phyloP scores from a whole-genome alignment of 1,139 yeast species.

The Debaryomyces sp. region DNA sequence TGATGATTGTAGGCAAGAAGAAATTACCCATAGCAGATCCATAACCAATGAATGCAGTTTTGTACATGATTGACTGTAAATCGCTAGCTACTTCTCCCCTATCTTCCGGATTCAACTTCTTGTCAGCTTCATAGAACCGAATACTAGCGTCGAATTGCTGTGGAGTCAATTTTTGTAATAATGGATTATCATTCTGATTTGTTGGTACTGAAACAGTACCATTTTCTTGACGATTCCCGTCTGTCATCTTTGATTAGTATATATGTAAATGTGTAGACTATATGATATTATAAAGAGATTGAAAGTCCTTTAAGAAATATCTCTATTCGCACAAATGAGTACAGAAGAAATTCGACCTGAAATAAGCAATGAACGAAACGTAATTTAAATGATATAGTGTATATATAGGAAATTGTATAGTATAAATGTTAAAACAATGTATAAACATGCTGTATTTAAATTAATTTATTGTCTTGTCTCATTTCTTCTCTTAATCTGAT shows the following conservation, averaged over 20 bases:
- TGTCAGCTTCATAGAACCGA: conserved; percentile 48
- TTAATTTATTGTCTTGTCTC: conserved; percentile 67
- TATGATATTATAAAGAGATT: not conserved
- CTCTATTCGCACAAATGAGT: not conserved
- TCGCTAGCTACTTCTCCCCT: conserved; percentile 34
- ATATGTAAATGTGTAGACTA: not conserved
- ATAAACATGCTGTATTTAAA: conserved; percentile 18
- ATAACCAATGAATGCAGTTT: conserved; percentile 31
- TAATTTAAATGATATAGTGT: not conserved
- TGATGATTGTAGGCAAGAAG: conserved; percentile 29
- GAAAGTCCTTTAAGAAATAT: not conserved
- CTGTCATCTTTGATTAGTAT: conserved; percentile 2
- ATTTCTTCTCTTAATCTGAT: conserved; percentile 61
- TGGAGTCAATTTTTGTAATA: conserved; percentile 32
- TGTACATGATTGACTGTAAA: conserved; percentile 28
- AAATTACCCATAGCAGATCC: conserved; percentile 27
- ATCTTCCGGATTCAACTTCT: conserved; percentile 31
- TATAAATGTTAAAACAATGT: not conserved
- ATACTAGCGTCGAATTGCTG: conserved; percentile 42
- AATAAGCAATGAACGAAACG: not conserved
- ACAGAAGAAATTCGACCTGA: not conserved
- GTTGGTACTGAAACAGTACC: conserved; percentile 8
- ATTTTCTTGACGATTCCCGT: not conserved
- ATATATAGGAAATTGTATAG: not conserved
- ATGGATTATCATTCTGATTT: conserved; percentile 26